Evolutionary conservation across 345 rosid genomes (phyloP), one percentile per base, ranked within the genome.

Genomic region (Eucalyptus marginata): DNA sequence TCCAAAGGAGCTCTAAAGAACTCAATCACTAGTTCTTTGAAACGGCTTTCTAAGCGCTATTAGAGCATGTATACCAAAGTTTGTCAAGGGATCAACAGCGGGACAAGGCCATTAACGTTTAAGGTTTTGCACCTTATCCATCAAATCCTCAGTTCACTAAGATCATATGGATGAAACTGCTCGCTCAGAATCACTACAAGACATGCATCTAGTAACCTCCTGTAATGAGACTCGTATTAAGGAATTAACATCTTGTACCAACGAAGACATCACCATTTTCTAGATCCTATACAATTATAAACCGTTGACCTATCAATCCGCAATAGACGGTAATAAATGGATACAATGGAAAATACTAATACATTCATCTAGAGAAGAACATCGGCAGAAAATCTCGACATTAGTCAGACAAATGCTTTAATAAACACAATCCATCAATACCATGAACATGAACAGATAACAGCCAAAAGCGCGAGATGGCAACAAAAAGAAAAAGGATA

Each of bases 401-500:
- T 36, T 36, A 24, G 20, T 76, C 27, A 36, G 83, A 76, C 83
- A 10, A 20, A 76, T 76, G 83, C 27, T 76, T 20, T 20, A 36
- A 11, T 56, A 22, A 71, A 3, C 81, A 76, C 47, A 76, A 36
- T 71, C 25, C 40, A 71, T 2, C 88, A 29, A 64, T 36, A 43
- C 17, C 66, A 25, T 0, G 49, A 22, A 59, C 49, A 64, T 33
- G 31, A 15, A 89, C 58, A 52, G 58, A 52, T 3, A 18, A 31
- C 62, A 87, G 43, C 27, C 12, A 2, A 86, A 86, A 27, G 43
- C 29, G 16, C 17, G 87, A 54, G 44, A 64, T 68, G 18, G 13
- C 49, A 59, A 56, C 68, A 49, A 88, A 84, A 15, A 36, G 49
- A 36, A 80, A 87, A 93, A 98, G 98, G 99, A 97, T 98, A 98